phyloP scores from a whole-genome alignment of 2,329 filamentous ascomycete genomes.

The Talaromyces amestolkiae region DNA sequence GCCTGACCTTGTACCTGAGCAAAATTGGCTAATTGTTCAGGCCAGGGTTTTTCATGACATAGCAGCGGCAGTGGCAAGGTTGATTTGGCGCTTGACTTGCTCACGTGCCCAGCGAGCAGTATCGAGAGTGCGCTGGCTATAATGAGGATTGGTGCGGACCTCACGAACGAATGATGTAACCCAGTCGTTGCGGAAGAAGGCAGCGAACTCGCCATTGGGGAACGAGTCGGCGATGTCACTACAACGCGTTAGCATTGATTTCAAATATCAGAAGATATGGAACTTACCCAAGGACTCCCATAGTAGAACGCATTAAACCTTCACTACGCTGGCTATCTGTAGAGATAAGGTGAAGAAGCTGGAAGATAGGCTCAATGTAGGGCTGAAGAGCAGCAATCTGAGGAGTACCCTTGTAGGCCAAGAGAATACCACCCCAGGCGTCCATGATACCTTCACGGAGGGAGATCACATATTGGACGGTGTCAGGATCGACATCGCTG shows the following conservation, averaged over 20 bases:
- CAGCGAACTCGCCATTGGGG: conserved; percentile 79
- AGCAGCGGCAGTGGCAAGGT: conserved; percentile 36
- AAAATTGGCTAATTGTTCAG: not conserved
- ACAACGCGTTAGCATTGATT: conserved; percentile 12
- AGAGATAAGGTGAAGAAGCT: conserved; percentile 76
- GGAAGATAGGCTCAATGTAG: conserved; percentile 82
- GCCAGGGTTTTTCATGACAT: conserved; percentile 35
- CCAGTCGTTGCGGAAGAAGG: conserved; percentile 89
- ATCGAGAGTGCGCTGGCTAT: conserved; percentile 77
- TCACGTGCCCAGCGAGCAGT: conserved; percentile 97
- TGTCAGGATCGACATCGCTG: conserved; percentile 82
- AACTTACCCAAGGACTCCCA: conserved; percentile 92
- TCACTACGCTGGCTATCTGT: conserved; percentile 86
- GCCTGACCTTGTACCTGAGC: not conserved
- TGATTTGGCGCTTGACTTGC: conserved; percentile 84
- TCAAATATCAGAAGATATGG: not conserved
- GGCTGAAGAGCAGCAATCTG: conserved; percentile 66
- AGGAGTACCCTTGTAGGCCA: conserved; percentile 76
- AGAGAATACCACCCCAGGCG: conserved; percentile 95
- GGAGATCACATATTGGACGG: conserved; percentile 94
- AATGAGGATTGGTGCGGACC: conserved; percentile 84
- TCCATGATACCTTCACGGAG: conserved; percentile 98
- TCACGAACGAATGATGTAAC: conserved; percentile 86
- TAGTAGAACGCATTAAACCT: conserved; percentile 83
- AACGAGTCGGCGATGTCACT: conserved; percentile 94